Evolutionary conservation across 2,329 filamentous ascomycete genomes (phyloP), one percentile per base, ranked within the genome.

Genomic region (Sclerotinia minor): DNA sequence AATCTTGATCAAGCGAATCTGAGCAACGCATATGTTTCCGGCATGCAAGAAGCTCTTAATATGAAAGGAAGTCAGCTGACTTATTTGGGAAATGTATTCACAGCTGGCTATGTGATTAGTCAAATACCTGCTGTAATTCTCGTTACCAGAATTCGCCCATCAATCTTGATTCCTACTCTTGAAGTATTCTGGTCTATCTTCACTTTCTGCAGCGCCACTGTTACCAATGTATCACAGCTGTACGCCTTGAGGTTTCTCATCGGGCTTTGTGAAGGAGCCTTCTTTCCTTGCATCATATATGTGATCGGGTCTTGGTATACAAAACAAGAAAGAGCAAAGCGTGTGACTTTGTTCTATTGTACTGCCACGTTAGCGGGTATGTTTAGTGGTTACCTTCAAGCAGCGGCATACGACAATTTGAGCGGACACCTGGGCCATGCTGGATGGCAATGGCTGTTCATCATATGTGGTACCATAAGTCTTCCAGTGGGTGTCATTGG

Each of bases 31-130:
- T 83, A 81, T 67, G 80, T 82, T 2, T 72, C 71, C 1, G 82
- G 81, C 0, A 82, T 83, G 81, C 78, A 81, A 61, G 78, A 83
- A 67, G 79, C 83, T 52, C 76, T 85, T 4, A 70, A 77, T 2
- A 75, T 87, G 26, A 81, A 83, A 57, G 80, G 80, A 1, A 87
- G 87, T 70, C 78, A 88, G 67, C 78, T 87, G 44, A 86, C 87
- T 64, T 83, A 85, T 67, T 75, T 81, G 68, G 77, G 75, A 63
- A 82, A 84, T 0, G 82, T 81, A 38, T 89, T 86, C 80, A 87
- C 84, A 0, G 81, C 71, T 9, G 73, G 73, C 11, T 73, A 73
- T 66, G 71, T 75, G 2, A 57, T 74, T 17, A 68, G 72, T 29
- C 69, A 72, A 60, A 41, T 75, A 19, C 73, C 73, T 3, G 69